phyloP scores from a whole-genome alignment of 2,329 filamentous ascomycete genomes.

The Aspergillus sojae region DNA sequence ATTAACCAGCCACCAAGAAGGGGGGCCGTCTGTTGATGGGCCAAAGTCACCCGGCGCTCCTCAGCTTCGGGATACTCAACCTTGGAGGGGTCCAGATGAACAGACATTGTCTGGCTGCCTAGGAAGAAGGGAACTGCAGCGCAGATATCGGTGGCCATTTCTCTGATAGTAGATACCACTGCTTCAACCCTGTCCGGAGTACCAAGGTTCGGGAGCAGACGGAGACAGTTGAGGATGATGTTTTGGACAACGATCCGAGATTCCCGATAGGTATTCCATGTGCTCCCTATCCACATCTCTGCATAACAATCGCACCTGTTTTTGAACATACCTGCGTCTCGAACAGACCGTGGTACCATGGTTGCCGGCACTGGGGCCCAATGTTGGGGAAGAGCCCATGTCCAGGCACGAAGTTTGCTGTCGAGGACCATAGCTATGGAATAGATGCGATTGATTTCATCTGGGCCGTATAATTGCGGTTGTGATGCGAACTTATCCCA shows the following conservation, averaged over 20 bases:
- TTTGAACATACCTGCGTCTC: conserved; percentile 26
- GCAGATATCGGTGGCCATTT: conserved; percentile 30
- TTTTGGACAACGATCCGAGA: conserved; percentile 30
- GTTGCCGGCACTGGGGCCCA: conserved; percentile 28
- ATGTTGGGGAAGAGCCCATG: conserved; percentile 24
- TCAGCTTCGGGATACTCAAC: conserved; percentile 30
- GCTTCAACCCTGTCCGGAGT: conserved; percentile 8
- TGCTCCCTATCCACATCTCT: conserved; percentile 32
- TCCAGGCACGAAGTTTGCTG: conserved; percentile 26
- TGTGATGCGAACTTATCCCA: conserved; percentile 23
- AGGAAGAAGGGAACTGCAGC: conserved; percentile 32
- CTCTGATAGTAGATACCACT: conserved; percentile 12
- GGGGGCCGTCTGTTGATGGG: conserved; percentile 27
- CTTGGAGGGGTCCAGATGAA: conserved; percentile 22
- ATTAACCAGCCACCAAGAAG: conserved; percentile 32
- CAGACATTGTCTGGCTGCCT: conserved; percentile 26
- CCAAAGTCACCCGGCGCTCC: conserved; percentile 17
- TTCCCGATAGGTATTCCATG: conserved; percentile 35
- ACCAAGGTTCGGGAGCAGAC: conserved; percentile 15
- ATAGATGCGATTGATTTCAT: conserved; percentile 18
- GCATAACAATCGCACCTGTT: conserved; percentile 34
- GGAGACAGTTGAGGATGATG: conserved; percentile 31
- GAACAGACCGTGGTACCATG: conserved; percentile 30
- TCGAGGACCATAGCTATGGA: conserved; percentile 26
- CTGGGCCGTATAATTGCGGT: not conserved